Evolutionary conservation across 768 basidiomycete genomes (phyloP), one percentile per base, ranked within the genome.

Genomic region (Rhodotorula kratochvilovae): DNA sequence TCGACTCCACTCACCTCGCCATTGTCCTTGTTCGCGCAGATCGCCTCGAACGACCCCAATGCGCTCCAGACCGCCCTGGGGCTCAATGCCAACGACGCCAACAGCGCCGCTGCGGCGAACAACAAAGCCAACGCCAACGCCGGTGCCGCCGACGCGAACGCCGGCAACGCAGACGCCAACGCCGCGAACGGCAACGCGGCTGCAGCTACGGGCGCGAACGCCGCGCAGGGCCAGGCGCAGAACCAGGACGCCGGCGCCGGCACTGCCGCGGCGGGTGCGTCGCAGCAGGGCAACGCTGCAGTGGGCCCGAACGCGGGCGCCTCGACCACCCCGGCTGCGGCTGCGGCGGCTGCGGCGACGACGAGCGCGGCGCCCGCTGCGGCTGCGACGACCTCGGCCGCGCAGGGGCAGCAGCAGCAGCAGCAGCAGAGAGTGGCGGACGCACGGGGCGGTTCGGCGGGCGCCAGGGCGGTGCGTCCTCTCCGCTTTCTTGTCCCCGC

Each of bases 21-120:
- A 23, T 27, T 27, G 48, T 1, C 48, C 23, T 43, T 33, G 36
- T 5, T 27, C 33, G 15, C 23, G n/a, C 63, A 63, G 63, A 23
- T 54, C 53, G 63, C 54, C 53, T 56, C 54, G 10, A 54, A 63
- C 39, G 53, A 54, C 62, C 36, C 54, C 29, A 56, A 64, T 43
- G 63, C 53, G 2, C 13, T 62, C 27, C 25, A 35, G 27, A 42
- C 35, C 13, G 35, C 33, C 35, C 61, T 62, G 42, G 29, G 31
- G 23, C 17, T 61, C 45, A 55, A 55, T n/a, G 51, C 31, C 53
- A 55, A 55, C 51, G 51, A 10, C 53, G 53, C 31, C 31, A 27
- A 45, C 36, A 21, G 27, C 17, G 42, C n/a, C 16, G 42, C 25
- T 21, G 36, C 6, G 17, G 42, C 51, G 27, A n/a, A 16, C 42